Evolutionary conservation across 2,329 filamentous ascomycete species (phyloP).

Genomic region (Colletotrichum sp.): DNA sequence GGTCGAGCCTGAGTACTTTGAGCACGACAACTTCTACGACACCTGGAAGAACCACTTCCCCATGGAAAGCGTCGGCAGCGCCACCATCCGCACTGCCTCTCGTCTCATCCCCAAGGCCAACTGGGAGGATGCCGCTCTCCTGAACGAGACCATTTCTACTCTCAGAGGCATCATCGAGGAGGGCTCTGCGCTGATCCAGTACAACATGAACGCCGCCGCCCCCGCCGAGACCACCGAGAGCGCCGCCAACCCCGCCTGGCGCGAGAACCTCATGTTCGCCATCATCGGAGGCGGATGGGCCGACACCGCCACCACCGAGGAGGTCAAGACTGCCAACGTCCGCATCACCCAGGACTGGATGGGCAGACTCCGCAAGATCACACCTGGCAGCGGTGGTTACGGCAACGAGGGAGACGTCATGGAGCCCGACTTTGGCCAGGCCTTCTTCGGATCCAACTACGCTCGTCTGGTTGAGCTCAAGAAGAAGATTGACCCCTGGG

Average conservation of each 20-base stretch:
- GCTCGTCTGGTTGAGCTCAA: constrained; percentile 30
- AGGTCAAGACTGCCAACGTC: constrained; percentile 25
- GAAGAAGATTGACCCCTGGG: constrained; percentile 32
- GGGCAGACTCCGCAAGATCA: constrained; percentile 31
- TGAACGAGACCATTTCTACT: constrained; percentile 30
- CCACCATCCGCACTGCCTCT: constrained; percentile 33
- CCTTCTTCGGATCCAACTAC: constrained; percentile 36
- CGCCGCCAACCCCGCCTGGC: constrained; percentile 51
- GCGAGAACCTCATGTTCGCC: constrained; percentile 40
- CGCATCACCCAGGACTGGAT: constrained; percentile 34
- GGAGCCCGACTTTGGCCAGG: constrained; percentile 32
- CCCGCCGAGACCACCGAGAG: constrained; percentile 30
- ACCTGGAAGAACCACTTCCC: constrained; percentile 46
- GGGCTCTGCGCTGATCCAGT: constrained; percentile 24
- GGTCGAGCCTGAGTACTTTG: constrained; percentile 34
- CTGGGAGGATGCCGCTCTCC: constrained; percentile 27
- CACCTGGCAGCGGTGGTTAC: constrained; percentile 29
- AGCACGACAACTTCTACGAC: constrained; percentile 39
- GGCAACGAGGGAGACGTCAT: constrained; percentile 36
- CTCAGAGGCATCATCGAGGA: constrained; percentile 29
- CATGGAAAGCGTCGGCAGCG: constrained; percentile 32
- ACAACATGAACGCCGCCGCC: constrained; percentile 24
- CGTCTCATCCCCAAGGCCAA: constrained; percentile 45
- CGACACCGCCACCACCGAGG: constrained; percentile 1
- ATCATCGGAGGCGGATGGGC: constrained; percentile 28